phyloP scores from a whole-genome alignment of 2,329 filamentous ascomycete genomes.

The Hortaea werneckii region DNA sequence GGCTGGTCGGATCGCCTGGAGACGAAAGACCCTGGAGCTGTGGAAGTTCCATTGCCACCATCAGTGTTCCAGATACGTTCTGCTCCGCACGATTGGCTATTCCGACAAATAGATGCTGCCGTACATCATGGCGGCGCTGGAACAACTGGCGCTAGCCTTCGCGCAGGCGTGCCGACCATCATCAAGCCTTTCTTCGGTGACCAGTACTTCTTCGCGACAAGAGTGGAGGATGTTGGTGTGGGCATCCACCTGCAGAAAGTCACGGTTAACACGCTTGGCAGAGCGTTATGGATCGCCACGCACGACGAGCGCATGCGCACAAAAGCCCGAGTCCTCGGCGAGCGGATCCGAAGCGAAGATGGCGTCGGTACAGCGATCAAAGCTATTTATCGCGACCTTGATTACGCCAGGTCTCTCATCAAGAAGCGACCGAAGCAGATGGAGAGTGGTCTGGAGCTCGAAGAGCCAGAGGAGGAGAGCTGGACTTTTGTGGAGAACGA shows the following conservation, averaged over 20 bases:
- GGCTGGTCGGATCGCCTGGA: constrained; percentile 86
- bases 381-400: constrained; percentile 85
- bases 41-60: constrained; percentile 58
- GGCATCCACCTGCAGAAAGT: constrained; percentile 82
- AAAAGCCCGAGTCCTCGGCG: constrained; percentile 71
- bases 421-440: constrained; percentile 39
- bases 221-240: constrained; percentile 87
- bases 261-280: constrained; percentile 74
- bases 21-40: constrained; percentile 45
- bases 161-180: constrained; percentile 86
- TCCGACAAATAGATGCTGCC: constrained; percentile 83
- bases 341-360: constrained; percentile 82
- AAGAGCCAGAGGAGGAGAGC: constrained; percentile 18
- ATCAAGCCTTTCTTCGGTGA: constrained; percentile 97
- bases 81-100: constrained; percentile 94
- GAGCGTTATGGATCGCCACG: constrained; percentile 83
- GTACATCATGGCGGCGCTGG: constrained; percentile 92
- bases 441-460: constrained; percentile 19
- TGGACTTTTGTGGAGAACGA: constrained; percentile 81
- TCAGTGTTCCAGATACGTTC: constrained; percentile 84
- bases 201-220: constrained; percentile 86
- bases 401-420: constrained; percentile 80
- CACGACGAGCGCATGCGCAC: constrained; percentile 84
- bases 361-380: constrained; percentile 87
- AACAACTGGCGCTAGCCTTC: constrained; percentile 84